Base-by-base conservation (phyloP, 1,139 yeast species). In the Maudiozyma humilis region DNA sequence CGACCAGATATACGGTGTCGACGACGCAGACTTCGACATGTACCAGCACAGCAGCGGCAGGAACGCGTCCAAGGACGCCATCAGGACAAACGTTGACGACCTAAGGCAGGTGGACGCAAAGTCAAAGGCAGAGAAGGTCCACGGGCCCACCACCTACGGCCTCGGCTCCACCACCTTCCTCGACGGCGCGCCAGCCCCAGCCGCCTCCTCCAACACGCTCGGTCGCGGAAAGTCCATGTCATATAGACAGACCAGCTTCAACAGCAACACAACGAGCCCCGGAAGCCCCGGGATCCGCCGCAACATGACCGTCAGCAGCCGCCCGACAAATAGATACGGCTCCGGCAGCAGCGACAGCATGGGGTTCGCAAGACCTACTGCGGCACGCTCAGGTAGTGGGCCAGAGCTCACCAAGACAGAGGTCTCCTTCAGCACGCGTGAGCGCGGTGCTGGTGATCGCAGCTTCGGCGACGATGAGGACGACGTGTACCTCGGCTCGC, bases 111-210 rank as follows among this genome's bases (percentile, higher is more conserved):
- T 88, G 55, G 95, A 89, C 62, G 75, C 94, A 2, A 75, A 76
- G 44, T 67, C 68, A 35, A 82, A 79, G 60, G 76, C 86, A 10
- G 73, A 72, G 38, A 86, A 85, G 23, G 76, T 89, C 15, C 96
- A 89, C 62, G 98, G 97, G 15, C 76, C 77, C 40, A 72, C 82
- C 2, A 84, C 96, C 0, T 74, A 82, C 45, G 98, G 98, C 1
- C 72, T 91, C 42, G 98, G 98, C 3, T 77, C 93, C 2, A 75
- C 95, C 2, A 91, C 98, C 0, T 91, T 91, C 62, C 64, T 91
- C 52, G 97, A 91, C 63, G 98, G 98, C 32, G 93, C 97, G 0
- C 97, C 97, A 15, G 98, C 96, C 3, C 67, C 65, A 5, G n/a
- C n/a, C n/a, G n/a, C n/a, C n/a, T n/a, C 27, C 27, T 73, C 76